These are phyloP conservation scores for Aurifilum marmelostoma DNA, from an alignment of 2,329 filamentous ascomycete genomes.

Conservation along the genomic window DNA sequence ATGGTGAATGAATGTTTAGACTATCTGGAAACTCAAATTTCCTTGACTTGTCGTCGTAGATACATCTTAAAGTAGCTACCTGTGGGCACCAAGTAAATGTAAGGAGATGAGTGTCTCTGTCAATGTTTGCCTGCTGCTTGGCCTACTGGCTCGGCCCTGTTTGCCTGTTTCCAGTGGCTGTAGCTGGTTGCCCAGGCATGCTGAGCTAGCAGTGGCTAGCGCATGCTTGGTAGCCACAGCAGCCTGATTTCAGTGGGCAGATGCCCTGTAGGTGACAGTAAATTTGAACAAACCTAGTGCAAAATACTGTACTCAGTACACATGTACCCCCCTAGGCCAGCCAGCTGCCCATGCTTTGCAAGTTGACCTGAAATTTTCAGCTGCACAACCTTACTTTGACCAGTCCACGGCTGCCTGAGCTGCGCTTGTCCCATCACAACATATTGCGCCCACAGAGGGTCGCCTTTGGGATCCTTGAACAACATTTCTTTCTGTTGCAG, in stretches of 20 bases:
- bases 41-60: too few relatives aligned
- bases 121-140: neutral
- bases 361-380: neutral
- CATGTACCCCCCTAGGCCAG: too few relatives aligned
- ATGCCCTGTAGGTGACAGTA: neutral
- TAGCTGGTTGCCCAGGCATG: neutral
- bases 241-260: neutral
- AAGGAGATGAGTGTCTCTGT: neutral
- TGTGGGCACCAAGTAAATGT: neutral
- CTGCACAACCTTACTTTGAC: neutral
- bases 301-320: neutral
- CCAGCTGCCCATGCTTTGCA: neutral
- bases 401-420: neutral
- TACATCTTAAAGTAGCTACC: too few relatives aligned
- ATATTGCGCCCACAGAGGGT: neutral
- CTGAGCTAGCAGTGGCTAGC: neutral
- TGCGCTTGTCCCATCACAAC: neutral
- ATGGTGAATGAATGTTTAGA: neutral
- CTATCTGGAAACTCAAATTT: too few relatives aligned
- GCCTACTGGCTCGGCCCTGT: neutral
- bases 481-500: neutral
- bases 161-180: neutral
- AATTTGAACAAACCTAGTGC: neutral
- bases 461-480: neutral
- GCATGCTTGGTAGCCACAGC: neutral